These are phyloP conservation scores for Backusella circina DNA, from an alignment of 192 early-diverging fungal species.

Conservation along the genomic window DNA sequence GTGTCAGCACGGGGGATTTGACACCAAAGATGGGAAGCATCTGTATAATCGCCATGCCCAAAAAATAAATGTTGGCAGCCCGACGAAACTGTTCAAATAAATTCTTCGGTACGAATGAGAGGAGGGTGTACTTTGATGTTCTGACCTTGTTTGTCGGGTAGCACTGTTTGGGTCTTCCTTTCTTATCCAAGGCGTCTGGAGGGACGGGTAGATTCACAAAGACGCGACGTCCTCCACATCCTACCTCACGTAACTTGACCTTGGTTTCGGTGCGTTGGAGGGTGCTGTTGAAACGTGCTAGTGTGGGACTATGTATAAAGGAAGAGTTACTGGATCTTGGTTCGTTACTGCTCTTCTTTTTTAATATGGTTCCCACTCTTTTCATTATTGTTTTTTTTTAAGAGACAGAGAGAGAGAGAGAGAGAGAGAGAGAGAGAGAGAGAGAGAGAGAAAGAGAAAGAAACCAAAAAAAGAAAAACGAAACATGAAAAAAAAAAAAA, in stretches of 20 bases:
- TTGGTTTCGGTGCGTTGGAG: constrained; percentile 35
- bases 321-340: not conserved
- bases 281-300: not conserved
- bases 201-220: constrained; percentile 66
- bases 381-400: not conserved
- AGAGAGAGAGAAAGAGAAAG: not conserved
- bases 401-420: not conserved
- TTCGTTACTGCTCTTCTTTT: not conserved
- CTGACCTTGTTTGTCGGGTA: constrained; percentile 78
- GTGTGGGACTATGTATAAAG: not conserved
- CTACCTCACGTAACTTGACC: constrained; percentile 41
- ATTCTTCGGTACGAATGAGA: constrained; percentile 88
- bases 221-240: constrained; percentile 45
- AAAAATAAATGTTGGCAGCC: constrained; percentile 86
- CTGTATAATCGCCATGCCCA: constrained; percentile 78
- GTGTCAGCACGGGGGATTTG: constrained; percentile 72
- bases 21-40: constrained; percentile 78
- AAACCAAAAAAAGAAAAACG: not conserved
- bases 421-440: not conserved
- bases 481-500: not conserved
- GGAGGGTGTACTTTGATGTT: constrained; percentile 90
- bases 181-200: constrained; percentile 43
- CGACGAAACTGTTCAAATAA: constrained; percentile 89
- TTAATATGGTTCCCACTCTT: not conserved
- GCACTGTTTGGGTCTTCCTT: constrained; percentile 46